Evolutionary conservation across 768 basidiomycete genomes (phyloP).

Genomic region (Chiua virens): DNA sequence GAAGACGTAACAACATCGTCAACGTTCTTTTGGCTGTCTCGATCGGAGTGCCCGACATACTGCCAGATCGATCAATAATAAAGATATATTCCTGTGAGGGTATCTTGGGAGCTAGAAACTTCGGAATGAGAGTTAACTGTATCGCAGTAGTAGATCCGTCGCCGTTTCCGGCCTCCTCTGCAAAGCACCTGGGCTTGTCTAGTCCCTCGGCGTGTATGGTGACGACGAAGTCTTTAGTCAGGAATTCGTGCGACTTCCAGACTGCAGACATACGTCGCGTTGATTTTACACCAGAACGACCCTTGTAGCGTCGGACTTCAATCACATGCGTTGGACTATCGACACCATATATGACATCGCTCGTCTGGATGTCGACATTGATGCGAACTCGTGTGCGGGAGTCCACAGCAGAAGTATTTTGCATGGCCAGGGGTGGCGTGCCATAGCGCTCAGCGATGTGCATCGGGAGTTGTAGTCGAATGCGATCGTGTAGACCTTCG

Average conservation of each 20-base stretch:
- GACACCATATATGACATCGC: conserved; percentile 41
- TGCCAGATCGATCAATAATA: conserved; percentile 57
- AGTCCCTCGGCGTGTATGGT: conserved; percentile 47
- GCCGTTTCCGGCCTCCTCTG: conserved; percentile 31
- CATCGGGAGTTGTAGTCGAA: conserved; percentile 58
- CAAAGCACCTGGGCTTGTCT: conserved; percentile 57
- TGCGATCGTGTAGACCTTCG: conserved; percentile 45
- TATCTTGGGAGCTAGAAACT: conserved; percentile 43
- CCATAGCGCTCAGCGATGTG: conserved; percentile 55
- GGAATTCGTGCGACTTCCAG: conserved; percentile 41
- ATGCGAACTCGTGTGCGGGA: conserved; percentile 40
- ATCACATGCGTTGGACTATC: conserved; percentile 48
- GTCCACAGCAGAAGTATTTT: conserved; percentile 28
- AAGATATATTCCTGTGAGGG: conserved; percentile 58
- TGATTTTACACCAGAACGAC: conserved; percentile 35
- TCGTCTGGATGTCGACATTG: conserved; percentile 48
- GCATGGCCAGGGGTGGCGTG: conserved; percentile 38
- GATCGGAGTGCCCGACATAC: conserved; percentile 46
- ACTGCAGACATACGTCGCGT: conserved; percentile 40
- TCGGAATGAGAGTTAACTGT: conserved; percentile 57
- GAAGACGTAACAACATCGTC: conserved; percentile 45
- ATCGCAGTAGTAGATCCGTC: conserved; percentile 41
- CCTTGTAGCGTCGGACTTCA: conserved; percentile 33
- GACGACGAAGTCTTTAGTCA: conserved; percentile 52
- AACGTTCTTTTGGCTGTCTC: conserved; percentile 50